Conservation (phyloP, 495 filamentous ascomycete species). For the Trichoderma erinaceum region DNA sequence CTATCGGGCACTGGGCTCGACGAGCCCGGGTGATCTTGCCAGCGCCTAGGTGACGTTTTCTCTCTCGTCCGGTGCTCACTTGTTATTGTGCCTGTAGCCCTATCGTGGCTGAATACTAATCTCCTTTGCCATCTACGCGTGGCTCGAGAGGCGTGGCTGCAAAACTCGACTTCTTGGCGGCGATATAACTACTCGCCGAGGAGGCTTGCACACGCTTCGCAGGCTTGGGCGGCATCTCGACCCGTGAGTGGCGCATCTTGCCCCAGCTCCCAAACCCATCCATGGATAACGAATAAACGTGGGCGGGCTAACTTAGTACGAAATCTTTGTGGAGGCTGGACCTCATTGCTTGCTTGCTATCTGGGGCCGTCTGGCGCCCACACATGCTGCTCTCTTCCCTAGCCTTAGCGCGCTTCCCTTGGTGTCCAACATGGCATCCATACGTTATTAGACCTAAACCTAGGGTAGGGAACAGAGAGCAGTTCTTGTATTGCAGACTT, state of each 20-base stretch:
- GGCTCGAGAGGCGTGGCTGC: not conserved
- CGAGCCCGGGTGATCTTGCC: slow-evolving; percentile 6
- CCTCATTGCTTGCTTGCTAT: slow-evolving; percentile 4
- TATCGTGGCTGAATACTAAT: not conserved
- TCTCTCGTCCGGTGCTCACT: not conserved
- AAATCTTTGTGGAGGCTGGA: slow-evolving; percentile 11
- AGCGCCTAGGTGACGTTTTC: not conserved
- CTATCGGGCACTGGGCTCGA: slow-evolving; percentile 1
- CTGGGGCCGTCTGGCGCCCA: slow-evolving; percentile 12
- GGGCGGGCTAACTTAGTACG: slow-evolving; percentile 12
- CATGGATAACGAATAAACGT: slow-evolving; percentile 13
- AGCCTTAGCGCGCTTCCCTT: slow-evolving; percentile 10
- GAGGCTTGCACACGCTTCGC: not conserved
- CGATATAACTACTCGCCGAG: not conserved
- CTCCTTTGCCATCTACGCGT: not conserved
- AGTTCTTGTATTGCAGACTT: slow-evolving; percentile 6
- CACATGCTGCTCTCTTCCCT: not conserved
- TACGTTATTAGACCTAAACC: slow-evolving; percentile 10
- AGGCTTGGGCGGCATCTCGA: slow-evolving; percentile 11
- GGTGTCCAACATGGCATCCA: slow-evolving; percentile 14
- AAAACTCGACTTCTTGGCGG: not conserved
- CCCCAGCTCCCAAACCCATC: slow-evolving; percentile 8
- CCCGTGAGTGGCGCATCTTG: slow-evolving; percentile 13
- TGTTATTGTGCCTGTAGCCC: not conserved
- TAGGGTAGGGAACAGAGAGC: not conserved